Evolutionary conservation across 768 basidiomycete species (phyloP).

Genomic region (Exsudoporus frostii): DNA sequence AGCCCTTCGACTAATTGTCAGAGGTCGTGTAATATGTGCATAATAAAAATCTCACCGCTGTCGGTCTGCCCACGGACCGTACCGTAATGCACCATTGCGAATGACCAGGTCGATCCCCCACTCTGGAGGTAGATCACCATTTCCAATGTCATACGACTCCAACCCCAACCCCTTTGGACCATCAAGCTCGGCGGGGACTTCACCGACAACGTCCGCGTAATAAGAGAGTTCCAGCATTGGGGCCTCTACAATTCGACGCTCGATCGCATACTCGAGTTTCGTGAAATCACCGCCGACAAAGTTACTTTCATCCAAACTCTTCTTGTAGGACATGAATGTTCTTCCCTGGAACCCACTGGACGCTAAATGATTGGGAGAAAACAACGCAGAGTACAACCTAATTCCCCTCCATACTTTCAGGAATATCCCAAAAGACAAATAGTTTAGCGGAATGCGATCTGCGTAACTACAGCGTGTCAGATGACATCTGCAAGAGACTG

Average conservation of each 20-base stretch:
- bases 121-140: constrained; percentile 84
- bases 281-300: constrained; percentile 54
- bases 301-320: constrained; percentile 50
- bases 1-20: constrained; percentile 39
- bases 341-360: constrained; percentile 1
- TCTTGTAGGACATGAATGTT: constrained; percentile 4
- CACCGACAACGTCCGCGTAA: constrained; percentile 81
- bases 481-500: neutral
- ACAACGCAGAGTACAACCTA: constrained; percentile 39
- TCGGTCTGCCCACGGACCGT: constrained; percentile 96
- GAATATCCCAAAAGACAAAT: constrained; percentile 40
- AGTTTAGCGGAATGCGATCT: constrained; percentile 27
- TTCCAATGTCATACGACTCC: constrained; percentile 71
- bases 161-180: constrained; percentile 30
- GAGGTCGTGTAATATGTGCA: neutral
- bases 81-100: constrained; percentile 70
- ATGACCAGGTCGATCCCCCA: constrained; percentile 90
- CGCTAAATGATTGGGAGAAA: constrained; percentile 17
- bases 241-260: constrained; percentile 77
- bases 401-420: constrained; percentile 56
- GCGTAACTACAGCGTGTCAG: constrained; percentile 23
- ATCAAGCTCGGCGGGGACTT: constrained; percentile 49
- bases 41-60: constrained; percentile 56
- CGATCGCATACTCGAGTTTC: constrained; percentile 80
- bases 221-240: constrained; percentile 78